Conservation (phyloP, 2,329 filamentous ascomycete species). For the Penicillium freii region DNA sequence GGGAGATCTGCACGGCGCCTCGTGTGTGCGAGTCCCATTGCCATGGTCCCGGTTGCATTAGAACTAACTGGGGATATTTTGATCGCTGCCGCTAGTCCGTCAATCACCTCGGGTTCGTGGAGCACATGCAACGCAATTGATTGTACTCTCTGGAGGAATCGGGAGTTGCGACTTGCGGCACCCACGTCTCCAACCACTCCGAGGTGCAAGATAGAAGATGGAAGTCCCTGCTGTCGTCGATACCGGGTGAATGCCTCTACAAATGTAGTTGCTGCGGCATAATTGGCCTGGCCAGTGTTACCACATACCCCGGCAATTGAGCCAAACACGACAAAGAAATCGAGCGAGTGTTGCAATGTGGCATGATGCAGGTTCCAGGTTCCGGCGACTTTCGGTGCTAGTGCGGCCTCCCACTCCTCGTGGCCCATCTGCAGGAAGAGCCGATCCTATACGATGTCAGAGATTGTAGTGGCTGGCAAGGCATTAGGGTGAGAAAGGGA, state of each 20-base stretch:
- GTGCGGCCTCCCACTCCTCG: constrained; percentile 30
- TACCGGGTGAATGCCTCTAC: constrained; percentile 31
- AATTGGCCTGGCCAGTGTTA: constrained; percentile 45
- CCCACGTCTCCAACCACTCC: constrained; percentile 29
- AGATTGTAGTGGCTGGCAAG: no score
- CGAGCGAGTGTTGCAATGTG: constrained; percentile 4
- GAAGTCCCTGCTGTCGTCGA: constrained; percentile 22
- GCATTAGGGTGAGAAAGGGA: background rate
- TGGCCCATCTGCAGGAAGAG: constrained; percentile 36
- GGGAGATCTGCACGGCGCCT: background rate
- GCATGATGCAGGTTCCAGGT: constrained; percentile 32
- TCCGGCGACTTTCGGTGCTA: constrained; percentile 37
- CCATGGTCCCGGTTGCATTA: background rate
- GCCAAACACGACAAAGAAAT: constrained; percentile 33
- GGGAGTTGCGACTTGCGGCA: constrained; percentile 12
- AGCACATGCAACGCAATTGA: constrained; percentile 6
- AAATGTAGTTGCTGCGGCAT: constrained; percentile 37
- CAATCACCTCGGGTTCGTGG: constrained; percentile 4
- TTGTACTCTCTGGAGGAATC: constrained; percentile 16
- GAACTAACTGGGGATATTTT: background rate
- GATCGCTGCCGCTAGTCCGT: background rate
- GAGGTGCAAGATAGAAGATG: constrained; percentile 26
- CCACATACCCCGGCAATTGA: constrained; percentile 35
- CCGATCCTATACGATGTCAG: constrained; percentile 10
- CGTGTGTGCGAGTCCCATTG: background rate